Base-by-base conservation (phyloP, 345 rosid species). In the Anacardium occidentale region DNA sequence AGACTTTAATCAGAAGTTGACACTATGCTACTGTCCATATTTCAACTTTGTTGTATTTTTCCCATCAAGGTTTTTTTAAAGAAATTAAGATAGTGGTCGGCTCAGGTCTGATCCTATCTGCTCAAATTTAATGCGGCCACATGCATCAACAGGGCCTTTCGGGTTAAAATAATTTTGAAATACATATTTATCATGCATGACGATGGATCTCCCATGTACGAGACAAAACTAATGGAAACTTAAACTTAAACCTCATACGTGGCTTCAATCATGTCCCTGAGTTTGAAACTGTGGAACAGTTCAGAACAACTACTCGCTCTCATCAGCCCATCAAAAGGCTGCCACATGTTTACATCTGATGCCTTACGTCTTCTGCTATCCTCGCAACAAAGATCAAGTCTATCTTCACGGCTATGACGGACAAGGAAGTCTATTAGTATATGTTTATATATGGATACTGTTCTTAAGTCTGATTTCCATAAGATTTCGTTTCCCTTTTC, bases 131-230 rank as follows among this genome's bases (percentile, higher is more conserved):
- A 34, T 34, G 71, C 50, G 12, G 51, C 52, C 29, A 21, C n/a
- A 7, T 53, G 51, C 12, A 17, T 37, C 32, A 22, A 13, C 13
- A 58, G 4, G 50, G 52, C 21, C 62, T 20, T 40, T 55, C 4
- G 9, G 62, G 62, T 68, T 50, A 54, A 17, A 54, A 37, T 0
- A 21, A 1, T n/a, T 10, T 51, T 68, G 57, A 57, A 21, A 25
- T 25, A 61, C 11, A 47, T 70, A n/a, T 32, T 62, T 29, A 1
- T 47, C 75, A 42, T 62, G 76, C 63, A 67, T 24, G 69, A 68
- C 37, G 62, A 53, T 61, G 12, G 10, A 40, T 2, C 15, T 26
- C 11, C 42, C 59, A 40, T 21, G 76, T 37, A 12, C 51, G 2
- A 2, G 2, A 66, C 58, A 52, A 48, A 67, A 45, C 56, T 11